A percentile compares a stretch with the other conserved stretches of the same genome.
These are phyloP conservation scores for Saraca asoca DNA, from an alignment of 331 rosid genomes.

Conservation along the genomic window DNA sequence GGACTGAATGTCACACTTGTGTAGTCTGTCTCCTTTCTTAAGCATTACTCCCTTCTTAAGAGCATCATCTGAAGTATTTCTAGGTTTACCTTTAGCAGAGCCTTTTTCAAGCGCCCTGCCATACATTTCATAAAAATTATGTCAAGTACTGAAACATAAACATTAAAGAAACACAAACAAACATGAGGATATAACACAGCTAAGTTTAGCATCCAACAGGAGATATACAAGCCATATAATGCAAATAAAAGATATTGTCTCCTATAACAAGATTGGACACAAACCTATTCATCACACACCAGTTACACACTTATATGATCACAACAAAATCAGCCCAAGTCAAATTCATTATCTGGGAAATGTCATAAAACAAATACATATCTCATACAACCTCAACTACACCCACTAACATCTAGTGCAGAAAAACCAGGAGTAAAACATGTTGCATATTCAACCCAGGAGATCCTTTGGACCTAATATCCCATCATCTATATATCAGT, in stretches of 20 bases:
- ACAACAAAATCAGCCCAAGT: neutral
- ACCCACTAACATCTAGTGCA: too few relatives aligned
- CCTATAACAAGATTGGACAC: neutral
- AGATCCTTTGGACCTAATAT: neutral
- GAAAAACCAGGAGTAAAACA: too few relatives aligned
- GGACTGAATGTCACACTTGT: constrained; percentile 44
- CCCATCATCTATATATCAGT: neutral
- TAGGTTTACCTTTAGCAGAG: constrained; percentile 46
- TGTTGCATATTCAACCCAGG: neutral
- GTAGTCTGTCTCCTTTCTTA: constrained; percentile 60
- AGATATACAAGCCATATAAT: neutral
- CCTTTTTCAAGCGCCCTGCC: constrained; percentile 61
- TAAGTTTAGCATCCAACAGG: constrained; percentile 11
- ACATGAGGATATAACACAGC: constrained; percentile 5
- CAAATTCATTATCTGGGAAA: too few relatives aligned
- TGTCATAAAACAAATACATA: too few relatives aligned
- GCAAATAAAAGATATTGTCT: neutral
- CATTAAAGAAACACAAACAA: constrained; percentile 4
- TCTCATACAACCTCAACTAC: too few relatives aligned
- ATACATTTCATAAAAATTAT: constrained; percentile 36
- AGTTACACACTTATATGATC: too few relatives aligned
- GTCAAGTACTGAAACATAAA: constrained; percentile 18
- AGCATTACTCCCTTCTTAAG: constrained; percentile 44
- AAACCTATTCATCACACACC: neutral
- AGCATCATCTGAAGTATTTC: constrained; percentile 51